A percentile compares a stretch with the other conserved stretches of the same genome.
Conservation (phyloP, 164 flowering plant genomes). For the Santalum album region DNA sequence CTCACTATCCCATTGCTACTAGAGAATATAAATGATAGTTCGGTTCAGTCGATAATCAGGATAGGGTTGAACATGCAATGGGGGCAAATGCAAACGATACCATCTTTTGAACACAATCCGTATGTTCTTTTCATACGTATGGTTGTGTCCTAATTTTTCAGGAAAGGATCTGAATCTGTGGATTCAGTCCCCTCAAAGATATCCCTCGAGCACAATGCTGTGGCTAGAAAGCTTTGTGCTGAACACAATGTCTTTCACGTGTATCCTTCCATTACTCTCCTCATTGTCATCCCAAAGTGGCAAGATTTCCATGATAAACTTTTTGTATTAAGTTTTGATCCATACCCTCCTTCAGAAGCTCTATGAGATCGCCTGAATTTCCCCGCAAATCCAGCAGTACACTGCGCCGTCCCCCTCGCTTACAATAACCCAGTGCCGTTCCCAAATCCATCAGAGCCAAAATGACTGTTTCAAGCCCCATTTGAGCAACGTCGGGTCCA, state of each 20-base stretch:
- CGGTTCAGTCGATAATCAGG: no score
- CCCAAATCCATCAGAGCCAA: constrained; percentile 38
- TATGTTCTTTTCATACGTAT: no score
- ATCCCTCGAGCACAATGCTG: constrained; percentile 58
- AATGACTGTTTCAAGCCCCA: constrained; percentile 52
- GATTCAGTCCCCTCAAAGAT: constrained; percentile 35
- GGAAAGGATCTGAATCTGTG: no score
- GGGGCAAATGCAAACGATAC: no score
- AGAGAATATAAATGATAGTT: no score
- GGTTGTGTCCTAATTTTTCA: no score
- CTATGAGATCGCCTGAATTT: constrained; percentile 24
- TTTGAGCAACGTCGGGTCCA: constrained; percentile 20
- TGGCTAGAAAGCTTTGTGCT: constrained; percentile 21
- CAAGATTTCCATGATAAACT: constrained; percentile 52
- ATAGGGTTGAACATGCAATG: no score
- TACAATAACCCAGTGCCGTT: constrained; percentile 50
- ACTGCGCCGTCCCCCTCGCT: constrained; percentile 48
- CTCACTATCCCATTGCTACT: no score
- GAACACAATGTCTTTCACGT: constrained; percentile 23
- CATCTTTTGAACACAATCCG: no score
- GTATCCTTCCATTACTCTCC: constrained; percentile 12
- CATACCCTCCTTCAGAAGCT: constrained; percentile 40
- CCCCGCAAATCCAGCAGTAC: constrained; percentile 62
- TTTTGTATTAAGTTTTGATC: constrained; percentile 15
- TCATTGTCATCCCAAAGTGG: constrained; percentile 43